Evolutionary conservation across 768 basidiomycete species (phyloP).

Genomic region (Tricholomella constricta): DNA sequence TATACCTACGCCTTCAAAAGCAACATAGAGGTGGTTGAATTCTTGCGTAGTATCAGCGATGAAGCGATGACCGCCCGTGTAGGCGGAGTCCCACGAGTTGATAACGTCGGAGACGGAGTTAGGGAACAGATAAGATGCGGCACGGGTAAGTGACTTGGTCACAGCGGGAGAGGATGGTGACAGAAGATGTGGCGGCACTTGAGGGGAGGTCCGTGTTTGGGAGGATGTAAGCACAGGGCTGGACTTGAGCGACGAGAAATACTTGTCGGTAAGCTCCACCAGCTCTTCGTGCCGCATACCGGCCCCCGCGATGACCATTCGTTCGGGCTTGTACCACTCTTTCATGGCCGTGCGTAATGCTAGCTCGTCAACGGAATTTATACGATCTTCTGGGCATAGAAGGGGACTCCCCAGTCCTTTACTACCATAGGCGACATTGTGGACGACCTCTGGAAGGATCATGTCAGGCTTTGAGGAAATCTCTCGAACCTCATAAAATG

Average conservation of each 20-base stretch:
- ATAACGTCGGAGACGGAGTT: conserved; percentile 30
- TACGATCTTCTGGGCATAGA: conserved; percentile 84
- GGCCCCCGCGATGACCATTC: conserved; percentile 94
- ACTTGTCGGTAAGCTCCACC: conserved; percentile 81
- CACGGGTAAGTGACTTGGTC: conserved; percentile 71
- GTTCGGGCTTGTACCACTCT: conserved; percentile 90
- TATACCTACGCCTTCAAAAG: conserved; percentile 89
- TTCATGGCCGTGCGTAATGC: conserved; percentile 64
- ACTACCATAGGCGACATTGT: conserved; percentile 78
- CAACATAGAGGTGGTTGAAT: conserved; percentile 92
- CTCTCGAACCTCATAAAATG: conserved; percentile 89
- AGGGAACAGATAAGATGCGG: conserved; percentile 75
- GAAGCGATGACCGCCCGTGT: conserved; percentile 84
- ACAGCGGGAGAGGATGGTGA: conserved; percentile 53
- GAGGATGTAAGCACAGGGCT: conserved; percentile 25
- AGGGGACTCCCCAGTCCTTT: conserved; percentile 88
- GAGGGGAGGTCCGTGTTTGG: conserved; percentile 31
- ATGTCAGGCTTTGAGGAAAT: conserved; percentile 88
- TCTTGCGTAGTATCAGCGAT: conserved; percentile 63
- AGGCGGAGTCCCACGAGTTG: conserved; percentile 50
- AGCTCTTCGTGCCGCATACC: conserved; percentile 91
- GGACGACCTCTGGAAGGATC: conserved; percentile 88
- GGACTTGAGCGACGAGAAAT: conserved; percentile 73
- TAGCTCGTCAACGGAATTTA: conserved; percentile 63
- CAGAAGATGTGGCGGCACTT: conserved; percentile 59